Evolutionary conservation across 106 monocot species (phyloP), one percentile per base, ranked within the genome.

Genomic region (Cymbidium sinense): DNA sequence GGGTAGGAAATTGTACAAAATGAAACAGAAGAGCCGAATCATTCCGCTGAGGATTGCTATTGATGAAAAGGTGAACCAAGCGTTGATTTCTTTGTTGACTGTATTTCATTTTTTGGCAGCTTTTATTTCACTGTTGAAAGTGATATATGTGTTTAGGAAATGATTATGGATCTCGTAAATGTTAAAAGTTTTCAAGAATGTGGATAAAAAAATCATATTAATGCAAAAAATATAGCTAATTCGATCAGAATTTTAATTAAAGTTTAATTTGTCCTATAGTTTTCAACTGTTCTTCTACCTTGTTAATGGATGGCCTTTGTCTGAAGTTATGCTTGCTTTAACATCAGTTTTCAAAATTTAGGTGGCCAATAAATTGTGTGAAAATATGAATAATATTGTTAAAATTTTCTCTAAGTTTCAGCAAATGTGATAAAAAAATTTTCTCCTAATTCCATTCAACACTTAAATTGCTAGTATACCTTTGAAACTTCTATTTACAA

Each of bases 1-100:
- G 19, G 83, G 90, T 2, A 88, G 73, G 78, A 90, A 79, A 75
- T 33, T 93, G 79, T 82, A 84, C 51, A 85, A 43, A 62, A 83
- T 84, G 87, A 87, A 84, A 52, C 82, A 75, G 30, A 88, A 79
- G 77, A 84, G 72, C 51, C 23, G 76, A 50, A 80, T 31, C 50
- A 75, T 87, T 76, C 78, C 83, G 0, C 77, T 90, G 52, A 90
- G 79, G 67, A 34, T 93, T 70, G 50, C 51, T 31, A 64, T 85
- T 72, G 85, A 88, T 34, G 82, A 87, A 29, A 87, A 90, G 90
- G 93, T 94, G 44, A 80, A 47, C 4, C 33, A 33, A 27, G 20
- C 20, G 9, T 74, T 74, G 7, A 47, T 29, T 27, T 43, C 7
- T 43, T 29, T 21, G 18, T 71, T 37, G 28, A 39, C 39, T 37